These are phyloP conservation scores for Globisporangium nagaii DNA, from an alignment of 352 stramenopile species.

Conservation along the genomic window DNA sequence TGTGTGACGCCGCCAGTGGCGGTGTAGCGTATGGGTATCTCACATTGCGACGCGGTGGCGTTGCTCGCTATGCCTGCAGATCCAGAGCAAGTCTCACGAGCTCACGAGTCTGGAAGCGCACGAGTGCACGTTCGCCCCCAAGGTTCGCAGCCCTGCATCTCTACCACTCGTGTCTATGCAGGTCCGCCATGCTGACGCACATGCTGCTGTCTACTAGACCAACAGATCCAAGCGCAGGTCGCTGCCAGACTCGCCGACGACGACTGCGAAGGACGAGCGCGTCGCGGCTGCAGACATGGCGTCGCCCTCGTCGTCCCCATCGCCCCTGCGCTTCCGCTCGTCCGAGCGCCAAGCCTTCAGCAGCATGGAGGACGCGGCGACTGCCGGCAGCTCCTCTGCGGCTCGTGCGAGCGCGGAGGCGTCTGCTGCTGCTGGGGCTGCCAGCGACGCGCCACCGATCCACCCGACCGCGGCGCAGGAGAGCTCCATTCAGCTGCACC, in stretches of 20 bases:
- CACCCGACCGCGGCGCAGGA: slow-evolving; percentile 55
- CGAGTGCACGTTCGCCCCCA: slow-evolving; percentile 59
- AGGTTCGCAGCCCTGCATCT: slow-evolving; percentile 19
- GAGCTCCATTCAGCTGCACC: slow-evolving; percentile 49
- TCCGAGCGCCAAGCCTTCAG: background rate
- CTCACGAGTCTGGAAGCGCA: slow-evolving; percentile 31
- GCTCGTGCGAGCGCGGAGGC: background rate
- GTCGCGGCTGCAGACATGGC: background rate
- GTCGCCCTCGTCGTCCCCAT: background rate
- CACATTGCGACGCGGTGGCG: too few species aligned
- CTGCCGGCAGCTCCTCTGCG: too few species aligned
- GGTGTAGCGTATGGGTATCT: too few species aligned
- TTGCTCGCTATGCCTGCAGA: slow-evolving; percentile 12
- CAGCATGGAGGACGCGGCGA: background rate
- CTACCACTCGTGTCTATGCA: background rate
- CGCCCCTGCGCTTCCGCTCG: background rate
- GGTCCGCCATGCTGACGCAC: background rate
- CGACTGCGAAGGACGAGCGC: slow-evolving; percentile 9
- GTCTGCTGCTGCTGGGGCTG: slow-evolving; percentile 5
- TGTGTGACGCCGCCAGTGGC: too few species aligned
- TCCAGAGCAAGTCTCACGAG: slow-evolving; percentile 37
- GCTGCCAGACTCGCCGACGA: background rate
- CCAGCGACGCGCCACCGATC: slow-evolving; percentile 7
- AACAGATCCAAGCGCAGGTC: slow-evolving; percentile 2
- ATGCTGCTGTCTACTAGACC: background rate